Evolutionary conservation across 2,329 filamentous ascomycete species (phyloP).

Genomic region (Aureobasidium sp.): DNA sequence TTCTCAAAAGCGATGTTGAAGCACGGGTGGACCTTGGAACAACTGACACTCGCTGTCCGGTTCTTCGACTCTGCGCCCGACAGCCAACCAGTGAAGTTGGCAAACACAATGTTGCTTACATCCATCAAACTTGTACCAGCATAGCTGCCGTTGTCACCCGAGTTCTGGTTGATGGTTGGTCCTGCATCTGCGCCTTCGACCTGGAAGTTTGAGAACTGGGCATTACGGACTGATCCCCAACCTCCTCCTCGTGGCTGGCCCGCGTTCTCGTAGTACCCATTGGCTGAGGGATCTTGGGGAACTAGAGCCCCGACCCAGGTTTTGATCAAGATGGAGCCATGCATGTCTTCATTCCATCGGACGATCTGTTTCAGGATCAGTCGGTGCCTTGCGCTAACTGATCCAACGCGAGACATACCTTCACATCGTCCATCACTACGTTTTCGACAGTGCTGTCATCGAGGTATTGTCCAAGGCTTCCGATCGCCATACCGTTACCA

Average conservation of each 20-base stretch:
- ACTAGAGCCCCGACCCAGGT: slow-evolving; percentile 48
- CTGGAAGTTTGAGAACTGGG: slow-evolving; percentile 47
- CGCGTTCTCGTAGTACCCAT: slow-evolving; percentile 41
- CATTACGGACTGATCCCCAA: slow-evolving; percentile 47
- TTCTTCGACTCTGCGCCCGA: slow-evolving; percentile 26
- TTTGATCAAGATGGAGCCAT: slow-evolving; percentile 49
- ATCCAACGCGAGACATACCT: slow-evolving; percentile 10
- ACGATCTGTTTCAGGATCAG: slow-evolving; percentile 27
- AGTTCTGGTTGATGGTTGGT: slow-evolving; percentile 42
- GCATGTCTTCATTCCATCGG: slow-evolving; percentile 42
- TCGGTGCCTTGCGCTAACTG: not conserved
- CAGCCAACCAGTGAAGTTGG: slow-evolving; percentile 47
- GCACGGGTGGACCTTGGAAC: slow-evolving; percentile 44
- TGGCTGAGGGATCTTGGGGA: slow-evolving; percentile 30
- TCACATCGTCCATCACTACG: slow-evolving; percentile 42
- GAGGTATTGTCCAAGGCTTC: slow-evolving; percentile 49
- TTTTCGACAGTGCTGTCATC: slow-evolving; percentile 48
- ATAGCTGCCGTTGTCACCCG: slow-evolving; percentile 44
- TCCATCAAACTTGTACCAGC: slow-evolving; percentile 46
- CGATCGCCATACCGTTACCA: slow-evolving; percentile 48
- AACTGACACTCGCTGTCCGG: slow-evolving; percentile 38
- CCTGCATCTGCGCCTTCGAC: slow-evolving; percentile 41
- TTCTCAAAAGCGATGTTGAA: slow-evolving; percentile 45
- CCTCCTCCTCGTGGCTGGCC: slow-evolving; percentile 45
- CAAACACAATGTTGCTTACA: slow-evolving; percentile 43